Evolutionary conservation across 2,329 filamentous ascomycete species (phyloP).

Genomic region (Nakataea oryzae): DNA sequence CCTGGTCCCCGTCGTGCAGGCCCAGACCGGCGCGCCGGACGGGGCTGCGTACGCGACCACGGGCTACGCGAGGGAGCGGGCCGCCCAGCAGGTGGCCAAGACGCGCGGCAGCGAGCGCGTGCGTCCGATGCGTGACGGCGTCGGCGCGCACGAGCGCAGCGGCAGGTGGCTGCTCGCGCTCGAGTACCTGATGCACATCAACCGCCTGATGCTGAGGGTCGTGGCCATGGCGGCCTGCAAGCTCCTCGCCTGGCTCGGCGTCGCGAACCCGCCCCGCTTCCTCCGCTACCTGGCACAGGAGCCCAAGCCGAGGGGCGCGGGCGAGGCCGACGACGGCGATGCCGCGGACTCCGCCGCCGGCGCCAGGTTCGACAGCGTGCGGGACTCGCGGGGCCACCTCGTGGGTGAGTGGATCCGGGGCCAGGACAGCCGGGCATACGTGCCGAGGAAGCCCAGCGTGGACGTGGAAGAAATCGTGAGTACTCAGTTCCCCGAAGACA

Average conservation of each 20-base stretch:
- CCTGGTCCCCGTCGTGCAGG: constrained; percentile 41
- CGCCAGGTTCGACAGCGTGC: constrained; percentile 11
- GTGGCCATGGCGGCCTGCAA: constrained; percentile 43
- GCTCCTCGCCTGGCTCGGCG: constrained; percentile 45
- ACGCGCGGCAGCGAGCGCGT: constrained; percentile 30
- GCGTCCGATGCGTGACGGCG: constrained; percentile 45
- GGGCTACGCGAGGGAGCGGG: constrained; percentile 62
- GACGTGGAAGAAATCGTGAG: constrained; percentile 41
- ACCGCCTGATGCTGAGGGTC: constrained; percentile 50
- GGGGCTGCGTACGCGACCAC: constrained; percentile 23
- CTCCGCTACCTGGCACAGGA: constrained; percentile 40
- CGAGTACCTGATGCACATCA: constrained; percentile 69
- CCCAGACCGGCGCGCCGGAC: constrained; percentile 14
- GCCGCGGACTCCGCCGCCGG: constrained; percentile 7
- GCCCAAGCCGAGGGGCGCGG: constrained; percentile 28
- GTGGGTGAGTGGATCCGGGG: constrained; percentile 40
- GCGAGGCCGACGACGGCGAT: background rate
- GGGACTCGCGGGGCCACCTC: constrained; percentile 17
- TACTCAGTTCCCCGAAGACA: constrained; percentile 36
- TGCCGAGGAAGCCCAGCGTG: constrained; percentile 52
- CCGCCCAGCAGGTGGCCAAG: constrained; percentile 45
- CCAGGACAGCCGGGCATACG: constrained; percentile 39
- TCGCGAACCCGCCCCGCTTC: constrained; percentile 55
- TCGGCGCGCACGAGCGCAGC: constrained; percentile 70
- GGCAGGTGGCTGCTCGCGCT: constrained; percentile 67